Conservation (phyloP, 805 yeast genomes). For the Lachancea kluyveri region DNA sequence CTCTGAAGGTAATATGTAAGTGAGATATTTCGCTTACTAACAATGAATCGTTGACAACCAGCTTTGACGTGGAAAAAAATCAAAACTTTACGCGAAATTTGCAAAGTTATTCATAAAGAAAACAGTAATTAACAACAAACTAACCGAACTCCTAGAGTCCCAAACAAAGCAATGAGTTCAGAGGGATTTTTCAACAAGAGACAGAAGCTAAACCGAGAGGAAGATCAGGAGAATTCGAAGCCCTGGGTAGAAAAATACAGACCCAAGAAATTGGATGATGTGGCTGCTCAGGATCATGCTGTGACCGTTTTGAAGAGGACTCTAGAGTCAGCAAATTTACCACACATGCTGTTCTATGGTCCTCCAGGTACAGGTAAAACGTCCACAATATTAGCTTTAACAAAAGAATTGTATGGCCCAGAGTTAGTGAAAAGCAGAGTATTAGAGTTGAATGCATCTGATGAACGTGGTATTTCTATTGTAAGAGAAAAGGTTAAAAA, state of each 20-base stretch:
- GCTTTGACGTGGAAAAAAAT: no score
- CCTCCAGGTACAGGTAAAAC: constrained; percentile 95
- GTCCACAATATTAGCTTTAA: constrained; percentile 78
- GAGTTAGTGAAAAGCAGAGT: constrained; percentile 61
- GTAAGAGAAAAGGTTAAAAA: constrained; percentile 81
- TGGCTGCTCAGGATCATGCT: constrained; percentile 88
- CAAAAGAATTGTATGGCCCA: constrained; percentile 76
- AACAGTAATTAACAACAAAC: no score
- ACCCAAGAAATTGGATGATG: constrained; percentile 80
- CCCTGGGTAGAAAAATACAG: constrained; percentile 97
- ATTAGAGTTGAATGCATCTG: constrained; percentile 81
- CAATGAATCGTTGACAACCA: no score
- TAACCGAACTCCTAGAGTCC: no score
- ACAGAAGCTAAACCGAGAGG: constrained; percentile 19
- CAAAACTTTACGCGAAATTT: no score
- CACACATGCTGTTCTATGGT: constrained; percentile 88
- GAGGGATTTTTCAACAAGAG: constrained; percentile 18
- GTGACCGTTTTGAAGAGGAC: constrained; percentile 77
- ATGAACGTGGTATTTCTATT: constrained; percentile 84
- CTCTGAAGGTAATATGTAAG: no score
- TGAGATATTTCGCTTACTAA: no score
- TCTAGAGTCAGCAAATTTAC: constrained; percentile 71
- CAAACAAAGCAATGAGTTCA: constrained; percentile 7
- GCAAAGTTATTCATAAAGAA: no score
- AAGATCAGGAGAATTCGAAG: constrained; percentile 27